Conservation (phyloP, 495 filamentous ascomycete species). For the Tuber brumale region DNA sequence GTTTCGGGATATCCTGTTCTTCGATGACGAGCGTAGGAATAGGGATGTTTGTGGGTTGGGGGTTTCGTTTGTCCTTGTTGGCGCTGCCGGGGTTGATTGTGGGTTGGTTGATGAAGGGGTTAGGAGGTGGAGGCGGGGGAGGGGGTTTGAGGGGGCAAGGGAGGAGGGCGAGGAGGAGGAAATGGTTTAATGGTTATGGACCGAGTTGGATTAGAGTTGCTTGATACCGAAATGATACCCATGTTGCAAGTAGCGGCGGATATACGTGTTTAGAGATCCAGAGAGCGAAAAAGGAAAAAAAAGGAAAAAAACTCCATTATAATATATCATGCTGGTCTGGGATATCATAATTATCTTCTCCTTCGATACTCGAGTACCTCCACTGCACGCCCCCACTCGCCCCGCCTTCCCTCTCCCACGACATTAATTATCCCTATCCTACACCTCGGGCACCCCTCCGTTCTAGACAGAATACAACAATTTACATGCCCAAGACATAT, state of each 20-base stretch:
- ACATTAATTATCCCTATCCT: not conserved
- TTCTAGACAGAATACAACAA: not conserved
- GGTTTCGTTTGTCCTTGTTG: slow-evolving; percentile 73
- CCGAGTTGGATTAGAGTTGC: not conserved
- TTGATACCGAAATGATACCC: not conserved
- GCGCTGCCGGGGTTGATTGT: slow-evolving; percentile 66
- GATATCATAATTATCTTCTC: not conserved
- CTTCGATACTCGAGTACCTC: not conserved
- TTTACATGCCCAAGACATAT: not conserved
- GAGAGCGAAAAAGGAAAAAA: not conserved
- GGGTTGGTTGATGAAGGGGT: slow-evolving; percentile 75
- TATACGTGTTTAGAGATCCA: not conserved
- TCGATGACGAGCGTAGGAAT: slow-evolving; percentile 89
- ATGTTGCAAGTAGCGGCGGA: not conserved
- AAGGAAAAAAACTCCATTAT: not conserved
- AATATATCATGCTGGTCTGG: not conserved
- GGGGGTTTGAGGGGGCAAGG: not conserved
- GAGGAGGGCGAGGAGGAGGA: slow-evolving; percentile 2
- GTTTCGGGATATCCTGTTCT: slow-evolving; percentile 88
- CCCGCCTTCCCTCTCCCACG: not conserved
- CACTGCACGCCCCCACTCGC: not conserved
- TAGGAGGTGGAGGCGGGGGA: slow-evolving; percentile 68
- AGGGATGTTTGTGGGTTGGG: slow-evolving; percentile 70
- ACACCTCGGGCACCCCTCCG: not conserved
- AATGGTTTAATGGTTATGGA: not conserved